Evolutionary conservation across 139 green algal species (phyloP).

Genomic region (Astrephomene gubernaculifera): DNA sequence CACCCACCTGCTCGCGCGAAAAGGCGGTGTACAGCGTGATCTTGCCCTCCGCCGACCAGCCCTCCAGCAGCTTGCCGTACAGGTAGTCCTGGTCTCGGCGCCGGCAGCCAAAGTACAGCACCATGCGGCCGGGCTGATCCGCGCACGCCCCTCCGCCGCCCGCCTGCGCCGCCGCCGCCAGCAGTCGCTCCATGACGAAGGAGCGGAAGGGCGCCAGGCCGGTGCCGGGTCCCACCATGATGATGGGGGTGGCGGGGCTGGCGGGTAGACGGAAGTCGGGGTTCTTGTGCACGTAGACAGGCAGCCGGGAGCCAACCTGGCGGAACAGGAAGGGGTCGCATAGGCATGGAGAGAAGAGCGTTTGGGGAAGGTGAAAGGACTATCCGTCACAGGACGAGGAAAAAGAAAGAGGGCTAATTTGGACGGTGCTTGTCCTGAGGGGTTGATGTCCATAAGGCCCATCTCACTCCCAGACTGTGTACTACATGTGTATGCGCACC

Average conservation of each 20-base stretch:
- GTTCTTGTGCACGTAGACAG: conserved; percentile 86
- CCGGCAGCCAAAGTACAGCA: conserved; percentile 93
- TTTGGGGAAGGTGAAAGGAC: too few species aligned
- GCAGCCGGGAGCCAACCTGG: conserved; percentile 59
- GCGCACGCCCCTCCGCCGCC: neutral
- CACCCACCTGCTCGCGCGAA: conserved; percentile 75
- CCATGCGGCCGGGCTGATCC: conserved; percentile 46
- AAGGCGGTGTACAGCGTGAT: conserved; percentile 87
- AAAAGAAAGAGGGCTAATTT: too few species aligned
- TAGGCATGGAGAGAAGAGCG: too few species aligned
- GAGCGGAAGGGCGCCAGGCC: conserved; percentile 91
- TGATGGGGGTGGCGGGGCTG: conserved; percentile 74
- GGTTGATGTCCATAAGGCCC: too few species aligned
- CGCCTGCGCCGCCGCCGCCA: conserved; percentile 40
- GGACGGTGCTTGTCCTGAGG: too few species aligned
- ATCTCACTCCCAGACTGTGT: too few species aligned
- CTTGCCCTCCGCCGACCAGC: conserved; percentile 66
- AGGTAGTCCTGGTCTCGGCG: conserved; percentile 88
- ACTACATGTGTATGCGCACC: too few species aligned
- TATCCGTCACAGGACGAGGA: too few species aligned
- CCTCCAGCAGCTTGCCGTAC: conserved; percentile 79
- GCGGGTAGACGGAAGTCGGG: conserved; percentile 89
- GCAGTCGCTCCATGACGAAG: conserved; percentile 84
- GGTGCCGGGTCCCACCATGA: conserved; percentile 95
- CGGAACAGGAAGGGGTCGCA: too few species aligned